Conservation (phyloP, 2,329 filamentous ascomycete genomes). For the Alternaria sp. region DNA sequence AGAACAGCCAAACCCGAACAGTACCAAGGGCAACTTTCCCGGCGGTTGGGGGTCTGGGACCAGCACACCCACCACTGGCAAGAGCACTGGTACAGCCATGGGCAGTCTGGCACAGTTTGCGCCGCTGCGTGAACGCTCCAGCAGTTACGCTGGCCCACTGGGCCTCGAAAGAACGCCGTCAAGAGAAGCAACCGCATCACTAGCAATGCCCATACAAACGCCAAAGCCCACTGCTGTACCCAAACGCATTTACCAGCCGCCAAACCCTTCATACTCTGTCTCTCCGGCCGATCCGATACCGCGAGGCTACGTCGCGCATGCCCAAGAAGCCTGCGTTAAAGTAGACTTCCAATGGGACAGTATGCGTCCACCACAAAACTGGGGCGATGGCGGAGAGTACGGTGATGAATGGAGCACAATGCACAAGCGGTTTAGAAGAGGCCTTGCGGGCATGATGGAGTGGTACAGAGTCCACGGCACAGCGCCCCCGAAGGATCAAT, state of each 20-base stretch:
- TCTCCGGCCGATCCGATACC: conserved; percentile 84
- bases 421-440: conserved; percentile 87
- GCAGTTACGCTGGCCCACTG: conserved; percentile 47
- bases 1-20: conserved; percentile 50
- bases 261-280: conserved; percentile 83
- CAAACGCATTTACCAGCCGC: conserved; percentile 70
- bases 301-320: conserved; percentile 87
- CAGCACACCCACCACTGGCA: conserved; percentile 29
- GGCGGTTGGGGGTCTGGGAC: conserved; percentile 60
- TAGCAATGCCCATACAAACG: conserved; percentile 16
- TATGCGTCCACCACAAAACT: conserved; percentile 77
- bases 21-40: conserved; percentile 60
- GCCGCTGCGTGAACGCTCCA: conserved; percentile 58
- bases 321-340: conserved; percentile 82
- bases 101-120: conserved; percentile 51
- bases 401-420: conserved; percentile 96
- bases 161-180: conserved; percentile 36
- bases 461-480: conserved; percentile 75
- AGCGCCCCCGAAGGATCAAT: conserved; percentile 43
- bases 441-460: conserved; percentile 78
- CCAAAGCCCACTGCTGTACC: conserved; percentile 26
- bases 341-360: conserved; percentile 99
- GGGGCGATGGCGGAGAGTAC: conserved; percentile 87
- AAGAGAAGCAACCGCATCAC: conserved; percentile 32
- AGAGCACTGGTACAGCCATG: conserved; percentile 36